Evolutionary conservation across 768 basidiomycete genomes (phyloP).

Genomic region (Mycena galericulata): DNA sequence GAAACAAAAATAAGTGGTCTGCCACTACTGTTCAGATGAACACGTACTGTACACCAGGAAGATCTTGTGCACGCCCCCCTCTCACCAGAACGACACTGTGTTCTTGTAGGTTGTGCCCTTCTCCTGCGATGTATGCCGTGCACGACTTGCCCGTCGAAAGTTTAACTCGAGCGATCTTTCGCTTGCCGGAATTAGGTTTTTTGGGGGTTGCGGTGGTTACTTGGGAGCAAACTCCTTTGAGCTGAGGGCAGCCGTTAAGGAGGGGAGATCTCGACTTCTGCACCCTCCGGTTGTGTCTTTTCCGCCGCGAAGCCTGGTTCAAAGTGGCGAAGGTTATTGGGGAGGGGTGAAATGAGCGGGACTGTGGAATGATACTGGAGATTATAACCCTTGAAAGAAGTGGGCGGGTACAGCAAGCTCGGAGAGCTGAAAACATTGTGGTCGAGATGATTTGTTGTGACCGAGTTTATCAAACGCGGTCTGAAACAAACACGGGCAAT

Average conservation of each 20-base stretch:
- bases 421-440: slow-evolving; percentile 54
- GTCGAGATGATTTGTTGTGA: background rate
- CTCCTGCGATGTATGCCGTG: slow-evolving; percentile 96
- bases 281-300: slow-evolving; percentile 60
- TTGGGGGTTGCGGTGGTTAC: slow-evolving; percentile 88
- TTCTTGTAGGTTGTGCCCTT: slow-evolving; percentile 98
- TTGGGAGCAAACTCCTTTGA: slow-evolving; percentile 91
- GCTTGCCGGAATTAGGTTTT: slow-evolving; percentile 98
- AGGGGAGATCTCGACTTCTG: slow-evolving; percentile 81
- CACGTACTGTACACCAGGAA: slow-evolving; percentile 93
- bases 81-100: slow-evolving; percentile 96
- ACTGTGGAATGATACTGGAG: slow-evolving; percentile 36
- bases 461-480: slow-evolving; percentile 15
- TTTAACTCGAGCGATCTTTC: slow-evolving; percentile 96
- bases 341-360: slow-evolving; percentile 73
- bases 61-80: slow-evolving; percentile 96
- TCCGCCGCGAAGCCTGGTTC: slow-evolving; percentile 89
- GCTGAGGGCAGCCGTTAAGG: slow-evolving; percentile 83
- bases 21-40: background rate
- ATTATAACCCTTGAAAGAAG: slow-evolving; percentile 33
- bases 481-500: background rate
- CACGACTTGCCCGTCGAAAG: slow-evolving; percentile 89
- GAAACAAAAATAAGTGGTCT: background rate
- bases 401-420: slow-evolving; percentile 40
- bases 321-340: slow-evolving; percentile 74